Base-by-base conservation (phyloP, 1,139 yeast species). In the Protomyces inundatus region DNA sequence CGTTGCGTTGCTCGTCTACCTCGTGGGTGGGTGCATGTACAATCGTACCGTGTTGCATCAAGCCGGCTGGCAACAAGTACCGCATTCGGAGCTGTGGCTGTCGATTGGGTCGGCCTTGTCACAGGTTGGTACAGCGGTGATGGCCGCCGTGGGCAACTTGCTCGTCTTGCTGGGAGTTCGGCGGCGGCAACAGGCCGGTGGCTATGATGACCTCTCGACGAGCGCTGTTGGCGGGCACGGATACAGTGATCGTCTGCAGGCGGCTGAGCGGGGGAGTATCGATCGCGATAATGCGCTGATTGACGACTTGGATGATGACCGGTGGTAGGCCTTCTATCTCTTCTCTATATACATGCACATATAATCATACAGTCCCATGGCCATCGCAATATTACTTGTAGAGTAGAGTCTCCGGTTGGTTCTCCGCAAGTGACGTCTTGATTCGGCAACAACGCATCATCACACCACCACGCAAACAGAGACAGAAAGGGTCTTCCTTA, bases 21-120 rank as follows among this genome's bases (percentile, higher is more conserved):
- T 64, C 9, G 53, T 64, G 1, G 66, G 66, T 9, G 66, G 66
- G 6, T 61, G 61, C 52, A 50, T 61, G 55, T 64, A 64, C 45
- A 51, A 63, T 2, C 40, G 66, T 3, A 54, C 53, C 9, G 61
- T 64, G 6, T 36, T 64, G 46, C 60, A 52, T 45, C 64, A 60
- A 32, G 34, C 58, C 16, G 66, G 66, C 12, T 61, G 64, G 61
- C 51, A 54, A 50, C 66, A 64, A 39, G 46, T 64, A n/a, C 66
- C 66, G 14, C 55, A 64, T 23, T 61, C 55, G 23, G 65, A 64
- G 30, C 45, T 64, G 23, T 64, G 66, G 66, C 33, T 50, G 7
- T 46, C 64, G 7, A n/a, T 64, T 37, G 40, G 37, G 33, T 52
- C 59, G 33, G 10, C 3, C 42, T 16, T n/a, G 50, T n/a, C 7